A percentile compares a stretch with the other conserved stretches of the same genome.
Conservation (phyloP, 23 red algal species). For the Gracilariopsis chorda region DNA sequence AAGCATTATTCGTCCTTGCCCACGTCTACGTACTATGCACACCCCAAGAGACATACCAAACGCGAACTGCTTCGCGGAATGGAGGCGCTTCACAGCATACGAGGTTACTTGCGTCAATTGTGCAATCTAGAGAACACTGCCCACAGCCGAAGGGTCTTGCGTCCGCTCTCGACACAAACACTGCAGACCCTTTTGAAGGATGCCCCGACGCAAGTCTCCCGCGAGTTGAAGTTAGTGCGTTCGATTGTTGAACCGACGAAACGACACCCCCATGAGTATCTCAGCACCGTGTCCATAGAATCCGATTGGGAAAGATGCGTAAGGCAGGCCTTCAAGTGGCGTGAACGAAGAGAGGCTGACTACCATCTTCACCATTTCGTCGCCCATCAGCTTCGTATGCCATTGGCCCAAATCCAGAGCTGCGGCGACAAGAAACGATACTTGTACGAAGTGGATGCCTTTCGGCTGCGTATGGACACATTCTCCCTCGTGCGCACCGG, state of each 20-base stretch:
- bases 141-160: background rate
- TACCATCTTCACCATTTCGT: background rate
- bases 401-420: background rate
- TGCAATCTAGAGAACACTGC: conserved; percentile 11
- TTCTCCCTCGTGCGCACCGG: background rate
- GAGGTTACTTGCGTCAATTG: background rate
- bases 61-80: background rate
- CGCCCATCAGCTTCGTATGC: background rate
- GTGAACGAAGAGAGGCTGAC: background rate
- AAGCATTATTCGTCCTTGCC: background rate
- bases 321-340: background rate
- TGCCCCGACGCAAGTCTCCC: background rate
- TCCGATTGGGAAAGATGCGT: conserved; percentile 1
- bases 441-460: background rate
- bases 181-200: background rate
- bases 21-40: background rate
- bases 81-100: conserved; percentile 6
- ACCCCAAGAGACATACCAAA: too few relatives aligned
- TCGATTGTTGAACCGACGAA: background rate
- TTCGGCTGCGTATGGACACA: background rate
- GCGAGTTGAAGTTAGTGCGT: background rate
- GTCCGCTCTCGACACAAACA: background rate
- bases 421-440: background rate
- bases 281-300: background rate
- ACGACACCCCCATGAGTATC: background rate